Conservation (phyloP, 2,329 filamentous ascomycete genomes). For the Ophiostoma sp. region DNA sequence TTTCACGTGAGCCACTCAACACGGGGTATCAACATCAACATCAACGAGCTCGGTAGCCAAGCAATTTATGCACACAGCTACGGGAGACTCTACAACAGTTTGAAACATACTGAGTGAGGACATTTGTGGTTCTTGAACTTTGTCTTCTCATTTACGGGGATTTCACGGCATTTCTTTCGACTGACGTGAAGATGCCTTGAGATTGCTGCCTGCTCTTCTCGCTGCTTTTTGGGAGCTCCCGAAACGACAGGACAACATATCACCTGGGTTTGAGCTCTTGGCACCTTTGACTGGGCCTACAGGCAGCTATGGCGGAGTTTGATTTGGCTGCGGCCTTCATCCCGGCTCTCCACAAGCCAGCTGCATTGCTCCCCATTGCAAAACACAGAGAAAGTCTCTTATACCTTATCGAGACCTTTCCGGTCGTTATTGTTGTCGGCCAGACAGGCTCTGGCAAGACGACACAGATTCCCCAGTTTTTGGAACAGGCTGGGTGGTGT, state of each 20-base stretch:
- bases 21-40: slow-evolving; percentile 6
- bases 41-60: background rate
- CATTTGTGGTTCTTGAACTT: too few species aligned
- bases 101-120: background rate
- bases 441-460: slow-evolving; percentile 96
- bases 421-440: slow-evolving; percentile 85
- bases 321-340: slow-evolving; percentile 64
- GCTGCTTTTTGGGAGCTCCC: background rate
- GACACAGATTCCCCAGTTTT: slow-evolving; percentile 90
- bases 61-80: background rate
- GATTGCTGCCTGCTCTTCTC: background rate
- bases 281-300: too few species aligned
- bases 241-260: background rate
- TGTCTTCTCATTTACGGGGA: background rate
- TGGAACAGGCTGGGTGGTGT: slow-evolving; percentile 88
- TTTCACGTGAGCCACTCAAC: slow-evolving; percentile 1
- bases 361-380: slow-evolving; percentile 81
- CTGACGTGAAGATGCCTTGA: background rate
- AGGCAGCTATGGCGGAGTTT: slow-evolving; percentile 53
- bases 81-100: background rate
- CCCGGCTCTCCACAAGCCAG: slow-evolving; percentile 81
- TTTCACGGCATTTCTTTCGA: background rate
- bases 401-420: slow-evolving; percentile 80
- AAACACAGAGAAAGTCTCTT: slow-evolving; percentile 77
- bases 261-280: too few species aligned